Base-by-base conservation (phyloP, 2,329 filamentous ascomycete genomes). In the Apiospora hydei region DNA sequence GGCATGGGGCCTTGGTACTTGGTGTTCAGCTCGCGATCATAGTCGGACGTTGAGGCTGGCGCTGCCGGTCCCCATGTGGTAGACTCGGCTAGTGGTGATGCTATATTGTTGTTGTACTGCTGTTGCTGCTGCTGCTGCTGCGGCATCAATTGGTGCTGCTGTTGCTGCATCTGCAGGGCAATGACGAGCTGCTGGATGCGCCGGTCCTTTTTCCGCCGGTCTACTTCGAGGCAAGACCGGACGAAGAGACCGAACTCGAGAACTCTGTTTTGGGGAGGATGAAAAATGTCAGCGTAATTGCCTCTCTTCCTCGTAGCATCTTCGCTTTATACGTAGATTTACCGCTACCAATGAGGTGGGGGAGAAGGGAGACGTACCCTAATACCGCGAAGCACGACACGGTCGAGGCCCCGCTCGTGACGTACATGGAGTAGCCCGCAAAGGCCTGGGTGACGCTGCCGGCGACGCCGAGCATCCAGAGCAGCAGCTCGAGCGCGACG, bases 181-280 rank as follows among this genome's bases (percentile, higher is more conserved):
- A 73, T 66, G 0, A 77, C 72, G 43, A 77, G 72, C 64, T 74
- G 46, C 61, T 75, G 75, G 14, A 76, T 53, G 26, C 75, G 73
- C 16, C 70, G 69, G 69, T 76, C 73, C 70, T 74, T 76, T 67
- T 75, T 76, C 41, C 66, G 67, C 41, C 75, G 73, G 49, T 77
- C 75, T n/a, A 75, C 71, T 26, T 80, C 78, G 13, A 78, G 64
- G 67, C 78, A 80, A 70, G 77, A 77, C 38, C 78, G 77, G 18
- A 79, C 70, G 69, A 78, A 80, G 41, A 80, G 74, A 67, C 75
- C 68, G 43, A 78, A 76, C 47, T 76, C 77, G 2, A 77, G 67
- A 10, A 76, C 8, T 3, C 77, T 79, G 30, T 66, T 66, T 18
- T 7, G 0, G 7, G 4, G 11, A 14, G n/a, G 10, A 47, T 1